Base-by-base conservation (phyloP, 2,329 filamentous ascomycete genomes). In the Diaporthe vexans region DNA sequence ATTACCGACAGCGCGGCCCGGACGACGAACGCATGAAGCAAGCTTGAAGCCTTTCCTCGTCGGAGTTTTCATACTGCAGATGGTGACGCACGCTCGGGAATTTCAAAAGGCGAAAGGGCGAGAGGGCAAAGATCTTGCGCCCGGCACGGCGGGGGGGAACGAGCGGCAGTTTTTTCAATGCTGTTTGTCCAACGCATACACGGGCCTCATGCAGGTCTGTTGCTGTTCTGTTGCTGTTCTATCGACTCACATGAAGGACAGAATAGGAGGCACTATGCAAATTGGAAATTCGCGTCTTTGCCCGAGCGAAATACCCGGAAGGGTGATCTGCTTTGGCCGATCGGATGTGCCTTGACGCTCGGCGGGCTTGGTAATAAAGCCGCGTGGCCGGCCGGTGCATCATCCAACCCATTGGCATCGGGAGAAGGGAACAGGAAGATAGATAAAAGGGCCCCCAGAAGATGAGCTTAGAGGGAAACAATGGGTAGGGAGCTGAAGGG, bases 311-410 rank as follows among this genome's bases (percentile, higher is more conserved):
- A 46, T 43, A 67, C 59, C 19, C 59, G 43, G 59, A 37, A n/a
- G 19, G 37, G 58, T 24, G 21, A 19, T 24, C 19, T 29, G 15
- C 37, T 40, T 29, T 29, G 37, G 9, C n/a, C 19, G 43, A 17
- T n/a, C 26, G 29, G 43, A 65, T n/a, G 61, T 48, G 46, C 61
- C 61, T 24, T 67, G 63, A 67, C 63, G n/a, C 63, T 67, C 46
- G 46, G 46, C 46, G 63, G 46, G 63, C 63, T 52, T 67, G 63
- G 63, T 52, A 67, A 26, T 67, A 67, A 67, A 52, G 63, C 63
- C 63, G 63, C 63, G 63, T 52, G 63, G 63, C 63, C 63, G 63
- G 63, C 63, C 29, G 46, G 33, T 52, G 46, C 29, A 37, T 35
- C 29, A 51, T 67, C 37, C 37, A 40, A 40, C 17, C 24, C 24